Base-by-base conservation (phyloP, 176 grass and related monocot genomes). In the Eragrostis curvula region DNA sequence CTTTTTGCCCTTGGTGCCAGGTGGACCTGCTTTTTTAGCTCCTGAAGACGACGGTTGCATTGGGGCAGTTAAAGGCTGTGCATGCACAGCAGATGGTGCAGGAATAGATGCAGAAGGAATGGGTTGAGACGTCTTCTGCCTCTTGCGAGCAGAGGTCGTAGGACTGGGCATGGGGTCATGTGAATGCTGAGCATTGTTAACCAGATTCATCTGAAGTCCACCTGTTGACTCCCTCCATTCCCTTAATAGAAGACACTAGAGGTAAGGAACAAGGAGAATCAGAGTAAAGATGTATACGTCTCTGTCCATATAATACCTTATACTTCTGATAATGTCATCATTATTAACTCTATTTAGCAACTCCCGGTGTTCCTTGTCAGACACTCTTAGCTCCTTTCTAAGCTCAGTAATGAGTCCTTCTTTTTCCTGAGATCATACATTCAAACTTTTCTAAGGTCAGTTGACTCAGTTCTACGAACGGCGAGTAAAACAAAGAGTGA, bases 351-450 rank as follows among this genome's bases (percentile, higher is more conserved):
- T 89, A 65, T 79, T 89, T 69, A 95, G 82, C 28, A 95, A 77
- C 71, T 92, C 89, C 75, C 89, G 77, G 42, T 95, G 93, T 42
- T 92, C 89, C 45, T 95, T 85, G 74, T 92, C 87, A 72, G 93
- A 90, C 17, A 95, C 93, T 77, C 90, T 84, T 36, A 95, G 80
- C 68, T 95, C 93, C 72, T 95, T 95, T 58, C 93, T 90, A 25
- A 95, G 78, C 79, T 92, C 93, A 68, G 87, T 95, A 61, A 95
- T 92, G 45, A 95, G 71, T 73, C 93, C 74, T 92, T 92, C 93
- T 67, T 95, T 92, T 68, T 95, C 93, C 93, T 95, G 74, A 83
- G 79, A 67, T 48, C 29, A 20, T 63, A 80, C 9, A 81, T 74
- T 75, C 5, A 68, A 58, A 40, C 28, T 13, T 62, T 41, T 25